Evolutionary conservation across 345 rosid species (phyloP), one percentile per base, ranked within the genome.

Genomic region (Excoecaria cochinchinensis): DNA sequence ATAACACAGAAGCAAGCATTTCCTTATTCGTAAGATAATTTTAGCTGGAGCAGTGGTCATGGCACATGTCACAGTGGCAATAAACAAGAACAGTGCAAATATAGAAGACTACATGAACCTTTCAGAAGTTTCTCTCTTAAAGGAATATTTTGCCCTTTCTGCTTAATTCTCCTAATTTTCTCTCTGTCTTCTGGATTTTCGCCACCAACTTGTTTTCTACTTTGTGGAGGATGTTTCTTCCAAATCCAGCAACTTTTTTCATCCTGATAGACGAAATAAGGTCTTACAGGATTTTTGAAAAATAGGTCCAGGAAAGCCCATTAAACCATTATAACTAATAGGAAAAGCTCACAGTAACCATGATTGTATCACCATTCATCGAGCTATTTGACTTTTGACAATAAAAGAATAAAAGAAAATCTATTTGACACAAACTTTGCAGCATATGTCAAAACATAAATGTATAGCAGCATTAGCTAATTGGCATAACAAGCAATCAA

Each of bases 201-300:
- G 39, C 70, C 40, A 70, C 25, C 53, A 19, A 42, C 56, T n/a
- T 36, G 40, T 62, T 51, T 63, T 70, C 24, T 70, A 25, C 79
- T 76, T 40, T 24, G n/a, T 53, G 79, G 79, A 0, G 70, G 75
- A n/a, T 65, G 64, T 71, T 62, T 76, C 53, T 76, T 76, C 71
- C 79, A 76, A 31, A 53, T 12, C 79, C 79, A 76, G 50, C 74
- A 40, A 76, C 75, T 25, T 40, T 62, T 62, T 19, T 76, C 74
- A 17, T 76, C 70, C 75, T 76, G 57, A 39, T 10, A 19, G 61
- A 5, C 44, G 46, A 62, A 13, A 31, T 36, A 21, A 14, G 8
- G 40, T 48, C 21, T 52, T 76, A 19, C 12, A 38, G 40, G 4
- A 70, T 8, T 47, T 22, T 51, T 50, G 44, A 67, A 46, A 8